Conservation (phyloP, 169 alveolate genomes). For the Eimeria sp. region DNA sequence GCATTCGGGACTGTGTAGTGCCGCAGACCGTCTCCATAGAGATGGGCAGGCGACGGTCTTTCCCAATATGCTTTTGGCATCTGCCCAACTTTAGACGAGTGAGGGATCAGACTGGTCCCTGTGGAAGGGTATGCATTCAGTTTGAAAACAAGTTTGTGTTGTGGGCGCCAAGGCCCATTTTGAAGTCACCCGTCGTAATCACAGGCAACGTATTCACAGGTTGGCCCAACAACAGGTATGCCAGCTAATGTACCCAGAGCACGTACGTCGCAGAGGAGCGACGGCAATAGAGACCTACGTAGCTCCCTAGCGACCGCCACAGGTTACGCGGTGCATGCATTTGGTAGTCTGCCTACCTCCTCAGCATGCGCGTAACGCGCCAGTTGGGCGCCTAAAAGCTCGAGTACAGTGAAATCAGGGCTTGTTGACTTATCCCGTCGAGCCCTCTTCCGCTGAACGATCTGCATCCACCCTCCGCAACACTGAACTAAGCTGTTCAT, state of each 20-base stretch:
- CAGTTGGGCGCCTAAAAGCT: not conserved
- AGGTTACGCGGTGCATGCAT: not conserved
- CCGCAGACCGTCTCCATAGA: not conserved
- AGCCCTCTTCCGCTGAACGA: conserved; percentile 29
- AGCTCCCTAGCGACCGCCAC: not conserved
- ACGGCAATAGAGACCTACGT: not conserved
- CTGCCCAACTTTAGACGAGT: not conserved
- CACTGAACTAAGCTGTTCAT: conserved; percentile 38
- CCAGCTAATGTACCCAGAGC: not conserved
- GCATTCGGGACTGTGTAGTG: not conserved
- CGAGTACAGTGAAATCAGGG: not conserved
- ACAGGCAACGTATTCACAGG: conserved; percentile 6
- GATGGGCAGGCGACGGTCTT: not conserved
- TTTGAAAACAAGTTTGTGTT: not conserved
- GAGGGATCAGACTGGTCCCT: not conserved
- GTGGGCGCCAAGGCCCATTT: not conserved
- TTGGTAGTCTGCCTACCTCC: not conserved
- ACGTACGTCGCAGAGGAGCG: not conserved
- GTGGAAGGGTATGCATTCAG: not conserved
- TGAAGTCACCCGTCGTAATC: not conserved
- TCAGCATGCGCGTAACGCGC: not conserved
- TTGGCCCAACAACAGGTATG: not conserved
- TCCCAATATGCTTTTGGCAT: not conserved
- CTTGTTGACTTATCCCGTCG: not conserved
- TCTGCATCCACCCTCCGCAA: conserved; percentile 58